Evolutionary conservation across 2,329 filamentous ascomycete species (phyloP), one percentile per base, ranked within the genome.

Genomic region (Colletotrichum simmondsii): DNA sequence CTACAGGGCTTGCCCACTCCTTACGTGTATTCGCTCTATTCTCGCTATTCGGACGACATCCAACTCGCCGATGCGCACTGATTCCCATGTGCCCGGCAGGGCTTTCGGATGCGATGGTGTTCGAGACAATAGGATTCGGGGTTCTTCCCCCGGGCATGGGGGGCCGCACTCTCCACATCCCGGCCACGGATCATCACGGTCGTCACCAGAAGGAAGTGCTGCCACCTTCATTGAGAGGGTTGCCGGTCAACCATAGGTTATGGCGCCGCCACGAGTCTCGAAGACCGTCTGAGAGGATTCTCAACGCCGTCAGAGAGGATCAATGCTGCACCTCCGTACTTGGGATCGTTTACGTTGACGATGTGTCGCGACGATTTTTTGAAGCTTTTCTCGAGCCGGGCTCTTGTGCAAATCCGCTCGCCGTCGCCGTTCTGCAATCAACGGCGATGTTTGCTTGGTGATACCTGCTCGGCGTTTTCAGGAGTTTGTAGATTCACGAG

Each of bases 221-320:
- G 42, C 19, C 42, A 49, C 42, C 42, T 49, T 22, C 2, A n/a
- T 49, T 19, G 19, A 49, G 7, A 49, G 42, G 42, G 66, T 73
- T 71, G 71, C 66, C 56, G 56, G 56, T 42, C 66, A 56, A 70
- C 70, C 26, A 37, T 26, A 49, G 46, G 37, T 35, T 61, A 69
- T 64, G 70, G 70, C 66, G 70, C 54, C 66, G 60, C 70, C 70
- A 70, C 70, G 46, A 57, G 66, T 70, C 42, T 49, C 42, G 42
- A 49, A n/a, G 42, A 22, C 42, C 19, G 4, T 49, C 42, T 49
- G 42, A 11, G 7, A 11, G 42, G 42, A 49, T 49, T 22, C 42
- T 59, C 49, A 42, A 60, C 46, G 19, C 53, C 60, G 35, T 70
- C 65, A 56, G 19, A 57, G 66, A 26, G 66, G 61, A 65, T 62